Base-by-base conservation (phyloP, 345 rosid genomes). In the Tarenaya hassleriana region DNA sequence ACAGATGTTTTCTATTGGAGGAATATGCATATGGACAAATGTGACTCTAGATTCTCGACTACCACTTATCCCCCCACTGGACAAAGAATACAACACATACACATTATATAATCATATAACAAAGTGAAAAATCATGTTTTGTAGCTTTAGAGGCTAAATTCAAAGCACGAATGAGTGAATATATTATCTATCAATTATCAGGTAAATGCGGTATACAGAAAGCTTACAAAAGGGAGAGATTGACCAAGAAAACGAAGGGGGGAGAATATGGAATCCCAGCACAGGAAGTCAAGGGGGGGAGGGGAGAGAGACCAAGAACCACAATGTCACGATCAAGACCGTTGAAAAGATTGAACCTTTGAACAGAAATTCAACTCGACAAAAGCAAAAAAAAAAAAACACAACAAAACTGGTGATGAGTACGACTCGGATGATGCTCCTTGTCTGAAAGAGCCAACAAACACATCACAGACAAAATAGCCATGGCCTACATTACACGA, bases 301-400 rank as follows among this genome's bases (percentile, higher is more conserved):
- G 60, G 38, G 53, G 59, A 47, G 47, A 66, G 61, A 60, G 61
- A 64, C 66, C 59, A 64, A 9, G 32, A 34, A 66, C 41, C 47
- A 24, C 29, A 24, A 24, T 16, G 47, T 60, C 56, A 47, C 65
- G 47, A 60, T 60, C 70, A 60, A 66, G 51, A 59, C 70, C 65
- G 24, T 53, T 52, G 33, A 58, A 60, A 47, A 66, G 46, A 66
- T 55, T 60, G 56, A 47, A 66, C 60, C 61, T 59, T 47, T 52
- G 65, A 58, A 50, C 51, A 5, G 7, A 38, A 5, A 40, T 31
- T 37, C 35, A 59, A 31, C 55, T 43, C 19, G 46, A 16, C 47
- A 41, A 20, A 29, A n/a, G 40, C 11, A 3, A 11, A 52, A 11
- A 59, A 39, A 59, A 9, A 18, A 27, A 58, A 66, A 52, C 65